These are phyloP conservation scores for Lentinula novae-zelandiae DNA, from an alignment of 1,284 basidiomycete genomes.

Conservation along the genomic window DNA sequence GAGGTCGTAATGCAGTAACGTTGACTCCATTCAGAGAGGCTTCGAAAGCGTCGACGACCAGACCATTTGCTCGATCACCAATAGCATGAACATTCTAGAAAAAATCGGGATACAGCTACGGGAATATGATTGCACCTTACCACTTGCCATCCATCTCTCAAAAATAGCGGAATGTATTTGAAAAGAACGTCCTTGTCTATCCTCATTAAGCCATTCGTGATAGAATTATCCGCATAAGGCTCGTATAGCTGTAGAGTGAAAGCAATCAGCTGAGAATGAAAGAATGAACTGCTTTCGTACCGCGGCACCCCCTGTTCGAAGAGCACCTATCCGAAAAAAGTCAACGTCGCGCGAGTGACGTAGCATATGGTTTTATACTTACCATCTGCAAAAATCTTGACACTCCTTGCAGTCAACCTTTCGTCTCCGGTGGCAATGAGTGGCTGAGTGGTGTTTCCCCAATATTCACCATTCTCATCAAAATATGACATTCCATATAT, in stretches of 20 bases:
- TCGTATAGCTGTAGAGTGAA: constrained; percentile 50
- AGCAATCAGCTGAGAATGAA: constrained; percentile 1
- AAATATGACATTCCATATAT: constrained; percentile 74
- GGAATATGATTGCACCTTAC: constrained; percentile 41
- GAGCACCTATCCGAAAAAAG: constrained; percentile 52
- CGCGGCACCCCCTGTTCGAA: constrained; percentile 88
- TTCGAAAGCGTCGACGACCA: constrained; percentile 83
- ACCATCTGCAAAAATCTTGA: constrained; percentile 91
- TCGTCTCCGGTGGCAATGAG: constrained; percentile 56
- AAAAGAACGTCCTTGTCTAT: constrained; percentile 60
- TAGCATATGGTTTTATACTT: constrained; percentile 14
- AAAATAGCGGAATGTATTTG: constrained; percentile 63
- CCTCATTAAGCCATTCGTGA: constrained; percentile 76
- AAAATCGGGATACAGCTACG: neutral
- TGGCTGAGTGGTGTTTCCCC: constrained; percentile 63
- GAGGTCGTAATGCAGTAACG: constrained; percentile 65
- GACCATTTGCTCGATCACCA: constrained; percentile 85
- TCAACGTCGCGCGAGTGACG: neutral
- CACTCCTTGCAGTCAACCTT: constrained; percentile 69
- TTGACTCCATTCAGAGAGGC: constrained; percentile 54
- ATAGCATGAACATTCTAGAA: constrained; percentile 85
- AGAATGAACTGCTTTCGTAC: constrained; percentile 38
- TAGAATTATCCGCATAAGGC: constrained; percentile 80
- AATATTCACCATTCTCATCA: constrained; percentile 69
- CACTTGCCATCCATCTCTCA: constrained; percentile 78